Base-by-base conservation (phyloP, 139 green algal species). In the Chlorella sp. region DNA sequence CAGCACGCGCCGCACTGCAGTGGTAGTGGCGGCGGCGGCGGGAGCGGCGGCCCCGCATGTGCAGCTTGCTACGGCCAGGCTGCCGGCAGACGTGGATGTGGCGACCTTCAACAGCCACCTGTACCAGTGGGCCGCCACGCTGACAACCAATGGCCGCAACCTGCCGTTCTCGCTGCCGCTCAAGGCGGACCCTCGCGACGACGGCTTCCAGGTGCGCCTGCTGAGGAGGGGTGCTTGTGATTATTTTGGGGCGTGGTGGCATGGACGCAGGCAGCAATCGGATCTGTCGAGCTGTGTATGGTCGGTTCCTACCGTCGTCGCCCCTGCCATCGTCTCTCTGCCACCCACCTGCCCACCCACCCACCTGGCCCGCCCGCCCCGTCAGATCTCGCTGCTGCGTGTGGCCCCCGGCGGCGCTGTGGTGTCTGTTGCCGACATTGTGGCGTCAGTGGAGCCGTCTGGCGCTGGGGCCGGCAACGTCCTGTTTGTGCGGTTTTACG, bases 361-460 rank as follows among this genome's bases (percentile, higher is more conserved):
- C 43, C 20, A 13, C 16, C 34, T 20, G 1, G 9, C 0, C 1
- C 16, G 34, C 24, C 1, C 67, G 11, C 24, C n/a, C 38, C 38
- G 34, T 19, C 77, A 83, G 77, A 83, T 83, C 41, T 83, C 77
- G 56, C 77, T 83, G 77, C 77, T 83, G 77, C 77, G 77, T 0
- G 77, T 83, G 60, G 40, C 60, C 38, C 30, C 7, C 28, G 58
- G 38, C 30, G 77, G 77, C 24, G 54, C 24, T 0, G 60, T 73
- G 36, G 22, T 82, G 56, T 62, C 77, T 20, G 77, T 83, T 14
- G 77, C 77, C 1, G 77, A 83, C 26, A 34, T 83, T 13, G 60
- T 43, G 13, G 60, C 77, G 11, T 58, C 28, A 0, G 77, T 83
- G 28, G 77, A 83, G 60, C 4, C 77, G 14, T 28, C 30, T 7